Base-by-base conservation (phyloP, 2,329 filamentous ascomycete genomes). In the Venturia asperata region DNA sequence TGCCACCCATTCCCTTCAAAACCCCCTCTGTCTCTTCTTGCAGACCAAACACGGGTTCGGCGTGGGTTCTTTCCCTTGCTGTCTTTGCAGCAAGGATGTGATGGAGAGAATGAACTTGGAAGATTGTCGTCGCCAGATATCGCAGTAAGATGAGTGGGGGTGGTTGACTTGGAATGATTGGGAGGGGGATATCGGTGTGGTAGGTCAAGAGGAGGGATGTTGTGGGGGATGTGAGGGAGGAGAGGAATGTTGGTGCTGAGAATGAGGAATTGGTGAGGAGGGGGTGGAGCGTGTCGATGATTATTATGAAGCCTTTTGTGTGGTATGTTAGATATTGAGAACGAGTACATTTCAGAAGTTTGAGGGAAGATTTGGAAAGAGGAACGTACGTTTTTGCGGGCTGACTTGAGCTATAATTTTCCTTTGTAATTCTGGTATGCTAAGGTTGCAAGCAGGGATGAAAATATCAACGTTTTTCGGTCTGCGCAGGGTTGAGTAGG, bases 71-170 rank as follows among this genome's bases (percentile, higher is more conserved):
- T 74, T 94, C 87, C 11, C 83, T 82, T 3, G 93, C 92, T n/a
- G 82, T 83, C 73, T 91, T 91, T 45, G 84, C 82, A 39, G 87
- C 86, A 5, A 94, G 81, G 55, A 90, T 84, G 70, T 97, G 91
- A 9, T 85, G 79, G 47, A 97, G 82, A 17, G 86, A 89, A 47
- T 88, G 86, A 0, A 90, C 81, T 5, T 84, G 86, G 66, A 97
- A 82, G 64, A 97, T 84, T 3, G 91, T 88, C 3, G 94, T 99
- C n/a, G 92, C 90, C 66, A 97, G 86, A 76, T 95, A 95, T 58
- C 83, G 84, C 27, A 97, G 81, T 0, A 92, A 79, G 1, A 86
- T 86, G 15, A 95, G 80, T 0, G 91, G 86, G 37, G 85, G 78
- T 0, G 92, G 91, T 21, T 66, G 76, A 39, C 34, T 17, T 2